Evolutionary conservation across 805 yeast species (phyloP), one percentile per base, ranked within the genome.

Genomic region (Spathaspora gorwiae): DNA sequence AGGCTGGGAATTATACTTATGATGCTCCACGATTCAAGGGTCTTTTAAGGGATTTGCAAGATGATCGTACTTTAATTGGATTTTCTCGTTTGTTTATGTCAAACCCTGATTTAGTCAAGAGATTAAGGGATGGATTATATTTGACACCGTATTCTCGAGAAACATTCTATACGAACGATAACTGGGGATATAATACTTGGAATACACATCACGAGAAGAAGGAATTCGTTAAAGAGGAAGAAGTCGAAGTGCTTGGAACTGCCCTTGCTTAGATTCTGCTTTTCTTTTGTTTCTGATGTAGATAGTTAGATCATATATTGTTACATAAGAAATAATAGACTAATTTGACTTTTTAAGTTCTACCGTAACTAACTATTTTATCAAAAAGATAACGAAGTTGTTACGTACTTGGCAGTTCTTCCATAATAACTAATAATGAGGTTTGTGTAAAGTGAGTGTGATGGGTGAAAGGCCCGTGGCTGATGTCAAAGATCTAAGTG

Each of bases 71-170:
- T 2, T 57, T 75, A 42, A 59, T 74, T 51, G 76, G 64, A n/a
- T 54, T 59, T 45, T 55, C 68, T 8, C 61, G 78, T 53, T 61
- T 54, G 48, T 73, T 47, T 51, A 69, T 63, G n/a, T 61, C 78
- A 0, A 75, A 73, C 49, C 79, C 78, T 8, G 78, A 74, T 52
- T 60, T 74, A 19, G 62, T 61, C 3, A 27, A 56, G 7, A 62
- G 75, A 50, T 57, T 74, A 30, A 55, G 59, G 29, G 58, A 68
- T 13, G 78, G 75, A 1, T 37, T 26, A 9, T 53, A 55, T 12
- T 60, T 74, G 48, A 62, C 60, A 6, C 59, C 57, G 8, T 74
- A 75, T 46, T 65, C 70, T 42, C 62, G 81, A 57, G 39, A 39
- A 6, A 51, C 59, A 0, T 75, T 75, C 53, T 76, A 76, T 54